phyloP scores from a whole-genome alignment of 768 basidiomycete species.

The Cystofilobasidium capitatum region DNA sequence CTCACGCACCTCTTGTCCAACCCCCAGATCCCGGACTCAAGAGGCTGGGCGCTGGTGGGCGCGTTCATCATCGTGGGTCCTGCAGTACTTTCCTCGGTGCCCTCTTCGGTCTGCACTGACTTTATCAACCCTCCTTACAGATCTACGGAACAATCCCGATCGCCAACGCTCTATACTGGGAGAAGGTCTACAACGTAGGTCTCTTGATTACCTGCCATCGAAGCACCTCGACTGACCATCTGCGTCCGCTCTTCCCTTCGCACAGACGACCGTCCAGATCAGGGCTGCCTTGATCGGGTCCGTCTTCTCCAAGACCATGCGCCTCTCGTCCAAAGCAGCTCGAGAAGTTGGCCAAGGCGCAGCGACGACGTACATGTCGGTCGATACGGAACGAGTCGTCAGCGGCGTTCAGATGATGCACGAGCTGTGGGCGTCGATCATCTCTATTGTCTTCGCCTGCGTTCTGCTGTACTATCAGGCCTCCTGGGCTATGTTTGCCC shows the following conservation, averaged over 20 bases:
- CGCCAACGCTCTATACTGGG: background rate
- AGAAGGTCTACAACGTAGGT: background rate
- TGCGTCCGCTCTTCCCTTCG: background rate
- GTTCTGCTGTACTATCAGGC: constrained; percentile 16
- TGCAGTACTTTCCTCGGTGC: background rate
- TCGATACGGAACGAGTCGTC: constrained; percentile 14
- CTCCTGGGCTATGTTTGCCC: constrained; percentile 15
- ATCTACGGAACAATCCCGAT: constrained; percentile 12
- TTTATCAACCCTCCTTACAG: background rate
- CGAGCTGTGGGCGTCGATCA: constrained; percentile 8
- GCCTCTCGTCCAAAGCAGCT: constrained; percentile 11
- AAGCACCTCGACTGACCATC: background rate
- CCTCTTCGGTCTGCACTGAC: too few species aligned
- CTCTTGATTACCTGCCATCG: background rate
- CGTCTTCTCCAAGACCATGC: constrained; percentile 14
- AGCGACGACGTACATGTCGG: constrained; percentile 17
- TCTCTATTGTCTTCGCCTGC: constrained; percentile 2
- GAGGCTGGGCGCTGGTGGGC: constrained; percentile 19
- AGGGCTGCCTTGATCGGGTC: constrained; percentile 9
- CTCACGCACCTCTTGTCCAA: constrained; percentile 15
- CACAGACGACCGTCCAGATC: constrained; percentile 1
- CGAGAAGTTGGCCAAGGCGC: constrained; percentile 13
- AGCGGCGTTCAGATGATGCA: background rate
- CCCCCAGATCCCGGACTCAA: background rate
- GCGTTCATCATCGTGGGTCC: constrained; percentile 10